Conservation (phyloP, 139 green algal species). For the Chlorella sp. region DNA sequence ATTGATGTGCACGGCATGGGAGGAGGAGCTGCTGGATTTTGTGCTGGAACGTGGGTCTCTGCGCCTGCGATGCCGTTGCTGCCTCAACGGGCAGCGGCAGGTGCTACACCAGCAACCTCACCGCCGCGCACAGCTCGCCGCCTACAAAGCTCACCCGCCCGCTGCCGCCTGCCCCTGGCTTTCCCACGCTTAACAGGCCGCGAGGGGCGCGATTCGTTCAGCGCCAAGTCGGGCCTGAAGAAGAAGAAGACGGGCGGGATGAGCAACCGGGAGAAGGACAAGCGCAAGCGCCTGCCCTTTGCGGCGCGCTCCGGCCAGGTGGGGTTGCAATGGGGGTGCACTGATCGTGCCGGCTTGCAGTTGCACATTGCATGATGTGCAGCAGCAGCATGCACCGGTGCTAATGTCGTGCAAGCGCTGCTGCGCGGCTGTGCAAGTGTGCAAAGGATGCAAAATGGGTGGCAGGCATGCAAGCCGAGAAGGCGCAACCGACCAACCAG, state of each 20-base stretch:
- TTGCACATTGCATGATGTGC: not conserved
- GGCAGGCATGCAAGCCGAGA: not conserved
- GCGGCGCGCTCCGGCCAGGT: conserved; percentile 79
- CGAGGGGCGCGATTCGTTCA: conserved; percentile 88
- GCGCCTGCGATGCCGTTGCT: not conserved
- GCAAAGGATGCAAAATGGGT: not conserved
- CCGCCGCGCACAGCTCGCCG: too few relatives aligned
- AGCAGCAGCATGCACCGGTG: not conserved
- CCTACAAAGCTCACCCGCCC: too few relatives aligned
- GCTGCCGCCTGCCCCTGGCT: too few relatives aligned
- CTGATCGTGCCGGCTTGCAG: not conserved
- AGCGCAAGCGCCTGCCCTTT: conserved; percentile 85
- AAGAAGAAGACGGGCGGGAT: conserved; percentile 90
- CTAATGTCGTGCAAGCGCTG: too few relatives aligned
- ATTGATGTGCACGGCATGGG: too few relatives aligned
- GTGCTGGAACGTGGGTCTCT: too few relatives aligned
- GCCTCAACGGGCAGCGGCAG: too few relatives aligned
- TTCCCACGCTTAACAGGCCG: conserved; percentile 70
- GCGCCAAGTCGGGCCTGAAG: conserved; percentile 56
- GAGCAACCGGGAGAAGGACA: conserved; percentile 93
- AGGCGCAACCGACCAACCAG: too few relatives aligned
- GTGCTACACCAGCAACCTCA: too few relatives aligned
- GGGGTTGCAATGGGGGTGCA: not conserved
- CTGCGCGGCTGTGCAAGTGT: not conserved
- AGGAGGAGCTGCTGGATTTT: too few relatives aligned